Evolutionary conservation across 2,329 filamentous ascomycete species (phyloP), one percentile per base, ranked within the genome.

Genomic region (Dactylellina haptotyla): DNA sequence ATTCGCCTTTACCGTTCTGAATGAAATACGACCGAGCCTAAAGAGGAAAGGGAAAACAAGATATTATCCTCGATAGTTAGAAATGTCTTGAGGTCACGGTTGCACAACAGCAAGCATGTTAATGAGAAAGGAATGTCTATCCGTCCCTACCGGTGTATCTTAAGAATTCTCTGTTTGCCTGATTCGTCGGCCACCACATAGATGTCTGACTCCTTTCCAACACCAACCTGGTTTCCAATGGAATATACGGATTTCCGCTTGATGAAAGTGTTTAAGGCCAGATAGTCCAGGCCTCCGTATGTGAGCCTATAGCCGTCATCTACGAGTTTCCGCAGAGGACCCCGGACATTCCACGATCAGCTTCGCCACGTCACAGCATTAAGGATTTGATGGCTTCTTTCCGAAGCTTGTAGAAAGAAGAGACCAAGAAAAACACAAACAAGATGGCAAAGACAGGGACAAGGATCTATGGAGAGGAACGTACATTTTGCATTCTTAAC

Each of bases 201-300:
- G 79, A 99, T 98, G 80, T 99, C 95, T 77, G 92, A 96, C 83
- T 99, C 95, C 81, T 99, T 99, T 61, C 95, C 95, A 2, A 98
- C 93, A 51, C 96, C 95, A 76, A 99, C 92, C 79, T 96, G 91
- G 81, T 90, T 95, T 59, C 95, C 95, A 2, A 98, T 92, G 77
- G 91, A 96, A 85, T 96, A 98, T 41, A 98, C 87, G 64, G 86
- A 87, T 77, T 90, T 89, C 76, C 88, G 85, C 78, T 91, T 90
- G 67, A 93, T 89, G 80, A 98, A 90, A 0, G 92, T 89, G 82
- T 98, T 93, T 61, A 99, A 86, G 14, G 95, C 92, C n/a, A 99
- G 88, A 82, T 99, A 99, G 83, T 99, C 95, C 51, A 98, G 88
- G 1, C 95, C 95, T 78, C 95, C 95, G 80, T 99, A 99, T 4